These are phyloP conservation scores for Liriodendron chinense DNA, from an alignment of 164 flowering plant genomes.

Conservation along the genomic window DNA sequence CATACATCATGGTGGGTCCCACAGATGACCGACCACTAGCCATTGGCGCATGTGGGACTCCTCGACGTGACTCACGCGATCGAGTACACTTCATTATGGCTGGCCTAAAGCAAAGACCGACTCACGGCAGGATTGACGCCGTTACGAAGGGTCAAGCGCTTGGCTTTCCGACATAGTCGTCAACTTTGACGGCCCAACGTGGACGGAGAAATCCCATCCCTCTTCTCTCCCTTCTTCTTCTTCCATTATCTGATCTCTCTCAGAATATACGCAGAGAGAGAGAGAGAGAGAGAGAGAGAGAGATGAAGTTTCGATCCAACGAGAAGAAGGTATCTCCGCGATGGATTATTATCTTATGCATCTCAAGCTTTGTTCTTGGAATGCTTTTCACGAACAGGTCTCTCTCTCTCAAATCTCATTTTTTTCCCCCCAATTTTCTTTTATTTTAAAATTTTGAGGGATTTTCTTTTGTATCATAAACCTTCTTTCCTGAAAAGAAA, in stretches of 20 bases:
- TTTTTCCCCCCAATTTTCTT: not conserved
- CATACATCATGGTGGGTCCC: too few relatives aligned
- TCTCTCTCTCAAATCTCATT: not conserved
- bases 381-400: slow-evolving; percentile 65
- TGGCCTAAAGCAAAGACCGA: not conserved
- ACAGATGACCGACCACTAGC: too few relatives aligned
- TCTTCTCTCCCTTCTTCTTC: not conserved
- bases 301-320: not conserved
- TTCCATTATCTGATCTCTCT: not conserved
- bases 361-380: slow-evolving; percentile 58
- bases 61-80: not conserved
- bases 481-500: too few relatives aligned
- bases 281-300: not conserved
- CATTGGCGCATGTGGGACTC: not conserved
- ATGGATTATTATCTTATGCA: slow-evolving; percentile 65
- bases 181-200: slow-evolving; percentile 4
- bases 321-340: slow-evolving; percentile 13
- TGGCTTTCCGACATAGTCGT: slow-evolving; percentile 1
- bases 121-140: not conserved
- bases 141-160: not conserved
- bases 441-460: not conserved
- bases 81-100: not conserved
- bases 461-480: not conserved
- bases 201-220: slow-evolving; percentile 1
- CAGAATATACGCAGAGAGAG: not conserved